Evolutionary conservation across 164 flowering plant genomes (phyloP).

Genomic region (Hamamelis virginiana): DNA sequence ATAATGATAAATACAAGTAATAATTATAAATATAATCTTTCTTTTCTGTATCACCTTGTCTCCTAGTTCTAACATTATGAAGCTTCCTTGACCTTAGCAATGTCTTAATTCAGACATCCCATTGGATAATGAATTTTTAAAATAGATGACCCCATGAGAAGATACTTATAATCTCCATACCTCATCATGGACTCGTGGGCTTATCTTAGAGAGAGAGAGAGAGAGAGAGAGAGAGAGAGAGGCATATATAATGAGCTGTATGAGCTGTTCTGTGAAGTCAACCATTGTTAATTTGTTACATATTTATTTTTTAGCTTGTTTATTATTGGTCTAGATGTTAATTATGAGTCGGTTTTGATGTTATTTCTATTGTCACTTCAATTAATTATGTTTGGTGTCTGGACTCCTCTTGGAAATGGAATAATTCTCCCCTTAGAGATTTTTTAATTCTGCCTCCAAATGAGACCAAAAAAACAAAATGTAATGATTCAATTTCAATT

Average conservation of each 20-base stretch:
- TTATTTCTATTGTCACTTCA: slow-evolving; percentile 8
- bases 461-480: background rate
- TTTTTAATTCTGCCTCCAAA: background rate
- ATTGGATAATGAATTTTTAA: slow-evolving; percentile 3
- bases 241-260: background rate
- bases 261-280: slow-evolving; percentile 30
- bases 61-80: slow-evolving; percentile 15
- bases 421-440: no score
- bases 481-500: background rate
- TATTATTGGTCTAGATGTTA: background rate
- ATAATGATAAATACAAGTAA: background rate
- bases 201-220: slow-evolving; percentile 9
- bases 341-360: slow-evolving; percentile 22
- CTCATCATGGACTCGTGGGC: slow-evolving; percentile 22
- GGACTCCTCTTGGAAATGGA: background rate
- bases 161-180: slow-evolving; percentile 22
- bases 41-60: slow-evolving; percentile 15
- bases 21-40: background rate
- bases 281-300: slow-evolving; percentile 10
- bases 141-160: slow-evolving; percentile 6
- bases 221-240: no score
- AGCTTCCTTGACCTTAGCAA: slow-evolving; percentile 23
- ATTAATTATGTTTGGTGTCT: background rate
- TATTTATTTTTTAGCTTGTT: background rate
- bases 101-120: slow-evolving; percentile 18